These are phyloP conservation scores for Hortiboletus flavorubellus DNA, from an alignment of 768 basidiomycete species.

Conservation along the genomic window DNA sequence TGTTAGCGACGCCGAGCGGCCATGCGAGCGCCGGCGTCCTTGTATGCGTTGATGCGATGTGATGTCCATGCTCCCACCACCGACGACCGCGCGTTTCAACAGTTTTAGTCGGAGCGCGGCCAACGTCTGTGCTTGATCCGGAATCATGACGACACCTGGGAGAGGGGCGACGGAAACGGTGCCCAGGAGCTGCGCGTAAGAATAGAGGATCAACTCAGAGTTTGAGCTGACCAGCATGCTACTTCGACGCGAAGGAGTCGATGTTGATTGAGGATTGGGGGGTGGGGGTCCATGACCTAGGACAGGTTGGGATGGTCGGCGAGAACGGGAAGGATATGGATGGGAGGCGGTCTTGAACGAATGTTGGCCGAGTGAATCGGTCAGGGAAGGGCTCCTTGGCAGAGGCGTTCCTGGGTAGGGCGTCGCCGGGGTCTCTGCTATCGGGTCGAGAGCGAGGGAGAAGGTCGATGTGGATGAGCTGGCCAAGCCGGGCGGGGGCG, in stretches of 20 bases:
- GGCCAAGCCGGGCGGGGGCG: constrained; percentile 23
- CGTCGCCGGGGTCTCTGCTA: constrained; percentile 41
- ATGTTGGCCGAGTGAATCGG: constrained; percentile 25
- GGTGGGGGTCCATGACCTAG: constrained; percentile 45
- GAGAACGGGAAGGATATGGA: constrained; percentile 34
- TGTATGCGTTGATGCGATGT: constrained; percentile 36
- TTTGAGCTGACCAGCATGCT: constrained; percentile 48
- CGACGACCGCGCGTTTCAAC: constrained; percentile 39
- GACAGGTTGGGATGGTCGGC: constrained; percentile 40
- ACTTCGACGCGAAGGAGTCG: constrained; percentile 30
- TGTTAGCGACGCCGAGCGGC: constrained; percentile 51
- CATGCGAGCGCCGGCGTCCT: constrained; percentile 36
- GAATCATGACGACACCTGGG: constrained; percentile 37
- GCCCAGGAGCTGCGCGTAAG: constrained; percentile 79
- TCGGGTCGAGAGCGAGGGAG: constrained; percentile 47
- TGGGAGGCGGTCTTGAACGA: constrained; percentile 30
- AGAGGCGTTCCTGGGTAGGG: constrained; percentile 37
- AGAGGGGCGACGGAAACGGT: constrained; percentile 56
- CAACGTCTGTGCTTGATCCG: constrained; percentile 46
- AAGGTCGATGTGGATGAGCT: constrained; percentile 46
- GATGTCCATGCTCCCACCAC: constrained; percentile 82
- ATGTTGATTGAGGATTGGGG: constrained; percentile 14
- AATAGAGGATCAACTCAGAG: constrained; percentile 74
- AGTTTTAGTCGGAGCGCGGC: constrained; percentile 48
- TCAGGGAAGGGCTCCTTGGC: constrained; percentile 24